These are phyloP conservation scores for Suhomyces bolitotheri DNA, from an alignment of 1,139 yeast species.

Conservation along the genomic window DNA sequence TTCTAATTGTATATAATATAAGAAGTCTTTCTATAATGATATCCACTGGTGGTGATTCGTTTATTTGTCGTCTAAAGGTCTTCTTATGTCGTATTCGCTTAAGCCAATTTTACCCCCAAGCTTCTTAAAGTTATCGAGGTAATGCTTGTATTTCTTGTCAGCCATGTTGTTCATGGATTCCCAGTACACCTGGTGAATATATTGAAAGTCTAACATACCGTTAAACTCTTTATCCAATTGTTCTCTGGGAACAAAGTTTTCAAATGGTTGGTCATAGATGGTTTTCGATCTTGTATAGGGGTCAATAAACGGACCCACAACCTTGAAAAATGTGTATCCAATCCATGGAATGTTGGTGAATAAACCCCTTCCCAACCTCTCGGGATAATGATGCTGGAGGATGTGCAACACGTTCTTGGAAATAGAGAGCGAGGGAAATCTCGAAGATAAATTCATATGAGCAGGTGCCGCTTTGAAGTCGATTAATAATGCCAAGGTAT, in stretches of 20 bases:
- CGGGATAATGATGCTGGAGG: constrained; percentile 82
- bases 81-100: constrained; percentile 39
- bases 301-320: constrained; percentile 51
- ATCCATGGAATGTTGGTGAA: constrained; percentile 51
- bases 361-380: constrained; percentile 48
- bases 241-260: constrained; percentile 44
- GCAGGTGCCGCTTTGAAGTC: constrained; percentile 73
- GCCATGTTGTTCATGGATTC: constrained; percentile 43
- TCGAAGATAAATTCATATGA: constrained; percentile 39
- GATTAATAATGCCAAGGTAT: constrained; percentile 80
- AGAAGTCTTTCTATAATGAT: background rate
- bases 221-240: constrained; percentile 51
- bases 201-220: constrained; percentile 45
- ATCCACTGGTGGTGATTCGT: background rate
- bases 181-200: constrained; percentile 47
- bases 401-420: constrained; percentile 77
- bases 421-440: constrained; percentile 45
- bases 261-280: constrained; percentile 50
- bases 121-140: constrained; percentile 38
- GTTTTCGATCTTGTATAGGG: constrained; percentile 52
- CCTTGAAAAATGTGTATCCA: constrained; percentile 48
- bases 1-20: background rate
- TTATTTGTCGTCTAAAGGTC: constrained; percentile 4
- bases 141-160: constrained; percentile 35
- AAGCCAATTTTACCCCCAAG: constrained; percentile 45